phyloP scores from a whole-genome alignment of 129 eudicot species.

The Pittosporum tobira region DNA sequence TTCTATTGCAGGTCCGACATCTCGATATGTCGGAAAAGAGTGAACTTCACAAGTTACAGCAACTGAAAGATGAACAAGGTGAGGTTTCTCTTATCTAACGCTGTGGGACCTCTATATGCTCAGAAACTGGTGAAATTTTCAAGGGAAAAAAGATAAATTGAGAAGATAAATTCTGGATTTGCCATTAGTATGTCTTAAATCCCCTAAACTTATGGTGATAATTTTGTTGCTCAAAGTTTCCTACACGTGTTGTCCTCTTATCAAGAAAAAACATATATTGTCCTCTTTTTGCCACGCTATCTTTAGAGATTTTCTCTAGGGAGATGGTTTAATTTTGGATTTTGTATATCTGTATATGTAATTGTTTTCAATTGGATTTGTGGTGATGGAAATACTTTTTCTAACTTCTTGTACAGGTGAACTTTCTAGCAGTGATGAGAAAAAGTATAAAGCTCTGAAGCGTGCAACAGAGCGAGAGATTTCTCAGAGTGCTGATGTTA shows the following conservation, averaged over 20 bases:
- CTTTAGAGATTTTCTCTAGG: too few species aligned
- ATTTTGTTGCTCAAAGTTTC: not conserved
- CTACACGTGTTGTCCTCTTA: not conserved
- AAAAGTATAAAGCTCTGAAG: conserved; percentile 69
- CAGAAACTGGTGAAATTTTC: too few species aligned
- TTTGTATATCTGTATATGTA: not conserved
- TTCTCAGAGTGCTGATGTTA: conserved; percentile 87
- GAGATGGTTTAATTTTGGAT: not conserved
- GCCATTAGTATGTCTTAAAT: too few species aligned
- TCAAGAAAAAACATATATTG: too few species aligned
- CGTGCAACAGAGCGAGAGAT: conserved; percentile 88
- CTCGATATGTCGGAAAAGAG: conserved; percentile 94
- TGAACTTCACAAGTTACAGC: conserved; percentile 94
- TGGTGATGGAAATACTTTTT: not conserved
- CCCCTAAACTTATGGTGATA: not conserved
- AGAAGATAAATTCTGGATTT: too few species aligned
- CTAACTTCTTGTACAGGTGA: conserved; percentile 43
- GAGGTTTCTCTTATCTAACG: not conserved
- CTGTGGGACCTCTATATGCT: not conserved
- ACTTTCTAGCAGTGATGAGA: conserved; percentile 78
- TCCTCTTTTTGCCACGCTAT: too few species aligned
- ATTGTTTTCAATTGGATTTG: not conserved
- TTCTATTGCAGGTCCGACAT: conserved; percentile 66
- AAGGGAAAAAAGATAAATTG: too few species aligned
- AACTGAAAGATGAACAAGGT: conserved; percentile 96